Conservation (phyloP, 345 rosid species). For the Salix arbutifolia region DNA sequence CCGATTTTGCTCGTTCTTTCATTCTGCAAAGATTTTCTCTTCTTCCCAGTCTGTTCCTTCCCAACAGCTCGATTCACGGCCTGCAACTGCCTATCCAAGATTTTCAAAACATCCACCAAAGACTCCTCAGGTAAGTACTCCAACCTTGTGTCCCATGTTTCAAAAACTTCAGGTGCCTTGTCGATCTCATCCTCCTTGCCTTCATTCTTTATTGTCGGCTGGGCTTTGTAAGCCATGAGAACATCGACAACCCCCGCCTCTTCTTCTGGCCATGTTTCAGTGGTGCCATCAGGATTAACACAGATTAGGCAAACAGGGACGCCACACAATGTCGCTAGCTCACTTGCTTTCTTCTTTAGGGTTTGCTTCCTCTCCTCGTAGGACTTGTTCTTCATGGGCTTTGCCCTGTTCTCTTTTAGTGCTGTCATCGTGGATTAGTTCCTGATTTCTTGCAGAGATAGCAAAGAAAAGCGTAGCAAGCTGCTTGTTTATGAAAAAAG, state of each 20-base stretch:
- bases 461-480: background rate
- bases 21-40: background rate
- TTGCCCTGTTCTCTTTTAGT: background rate
- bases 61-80: background rate
- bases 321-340: constrained; percentile 3
- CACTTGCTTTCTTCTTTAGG: constrained; percentile 11
- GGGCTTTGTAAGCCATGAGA: background rate
- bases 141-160: background rate
- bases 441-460: background rate
- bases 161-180: background rate
- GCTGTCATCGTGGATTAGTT: background rate
- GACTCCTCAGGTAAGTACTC: background rate
- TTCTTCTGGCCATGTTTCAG: constrained; percentile 13
- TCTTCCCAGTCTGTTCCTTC: background rate
- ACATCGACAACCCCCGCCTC: background rate
- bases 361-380: constrained; percentile 1
- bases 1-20: background rate
- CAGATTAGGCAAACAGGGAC: constrained; percentile 6
- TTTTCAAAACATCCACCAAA: background rate
- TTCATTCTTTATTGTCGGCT: background rate
- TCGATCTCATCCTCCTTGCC: background rate
- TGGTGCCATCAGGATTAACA: background rate
- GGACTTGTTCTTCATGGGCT: background rate
- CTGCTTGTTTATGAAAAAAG: background rate
- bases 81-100: background rate